phyloP scores from a whole-genome alignment of 768 basidiomycete species.

The Termitomyces sp. region DNA sequence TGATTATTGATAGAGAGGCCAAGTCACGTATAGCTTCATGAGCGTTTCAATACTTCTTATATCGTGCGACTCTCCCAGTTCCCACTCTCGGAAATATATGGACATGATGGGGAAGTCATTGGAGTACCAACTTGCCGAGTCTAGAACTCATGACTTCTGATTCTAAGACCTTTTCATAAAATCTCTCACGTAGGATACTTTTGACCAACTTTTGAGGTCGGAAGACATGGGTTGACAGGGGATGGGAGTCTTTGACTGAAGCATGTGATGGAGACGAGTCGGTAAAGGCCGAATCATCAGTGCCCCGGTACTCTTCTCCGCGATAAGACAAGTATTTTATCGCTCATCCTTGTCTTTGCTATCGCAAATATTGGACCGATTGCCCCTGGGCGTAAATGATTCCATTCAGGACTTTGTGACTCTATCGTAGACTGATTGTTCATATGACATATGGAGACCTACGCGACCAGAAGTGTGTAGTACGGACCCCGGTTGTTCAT shows the following conservation, averaged over 20 bases:
- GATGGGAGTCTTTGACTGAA: not conserved
- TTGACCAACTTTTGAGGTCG: not conserved
- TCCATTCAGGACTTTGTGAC: not conserved
- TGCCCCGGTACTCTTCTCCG: constrained; percentile 51
- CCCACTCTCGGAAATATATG: not conserved
- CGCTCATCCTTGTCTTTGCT: constrained; percentile 64
- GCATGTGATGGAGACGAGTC: not conserved
- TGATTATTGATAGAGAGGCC: not conserved
- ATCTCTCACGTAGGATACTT: not conserved
- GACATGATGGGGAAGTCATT: not conserved
- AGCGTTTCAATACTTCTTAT: not conserved
- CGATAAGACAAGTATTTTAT: constrained; percentile 69
- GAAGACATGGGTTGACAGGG: not conserved
- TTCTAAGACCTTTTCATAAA: not conserved
- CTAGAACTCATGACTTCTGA: not conserved
- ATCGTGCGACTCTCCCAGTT: not conserved
- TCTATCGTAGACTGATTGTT: not conserved
- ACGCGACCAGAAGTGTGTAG: no score
- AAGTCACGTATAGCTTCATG: not conserved
- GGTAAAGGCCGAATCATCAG: not conserved
- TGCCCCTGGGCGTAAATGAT: constrained; percentile 82
- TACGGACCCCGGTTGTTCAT: no score
- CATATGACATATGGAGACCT: constrained; percentile 24
- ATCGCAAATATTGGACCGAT: constrained; percentile 96
- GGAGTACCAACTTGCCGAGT: not conserved